These are phyloP conservation scores for Taphrina betulina DNA, from an alignment of 1,139 yeast genomes.

Conservation along the genomic window DNA sequence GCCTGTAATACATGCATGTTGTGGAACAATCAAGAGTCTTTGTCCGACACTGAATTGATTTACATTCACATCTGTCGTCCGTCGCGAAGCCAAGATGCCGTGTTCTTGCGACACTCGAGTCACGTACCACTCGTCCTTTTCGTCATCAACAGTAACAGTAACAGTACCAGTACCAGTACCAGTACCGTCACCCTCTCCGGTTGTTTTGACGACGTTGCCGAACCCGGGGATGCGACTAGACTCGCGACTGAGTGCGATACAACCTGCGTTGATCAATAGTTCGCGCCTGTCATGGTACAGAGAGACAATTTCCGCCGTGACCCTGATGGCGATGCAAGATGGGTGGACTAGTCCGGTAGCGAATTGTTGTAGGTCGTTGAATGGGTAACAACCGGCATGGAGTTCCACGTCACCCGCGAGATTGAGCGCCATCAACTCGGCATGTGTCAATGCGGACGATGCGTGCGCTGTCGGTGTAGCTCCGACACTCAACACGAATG, in stretches of 20 bases:
- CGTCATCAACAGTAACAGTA: too few species aligned
- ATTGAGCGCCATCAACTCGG: conserved; percentile 41
- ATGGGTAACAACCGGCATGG: conserved; percentile 77
- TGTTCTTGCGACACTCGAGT: conserved; percentile 32
- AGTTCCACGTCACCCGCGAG: conserved; percentile 58
- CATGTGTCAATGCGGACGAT: conserved; percentile 43
- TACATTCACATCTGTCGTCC: not conserved
- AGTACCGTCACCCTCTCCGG: conserved; percentile 44
- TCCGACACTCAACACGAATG: conserved; percentile 60
- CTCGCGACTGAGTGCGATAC: conserved; percentile 66
- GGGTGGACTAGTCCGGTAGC: conserved; percentile 59
- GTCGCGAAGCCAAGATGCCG: conserved; percentile 34
- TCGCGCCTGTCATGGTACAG: conserved; percentile 59
- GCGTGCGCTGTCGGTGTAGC: conserved; percentile 82
- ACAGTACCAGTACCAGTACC: conserved; percentile 41
- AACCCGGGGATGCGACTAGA: conserved; percentile 52
- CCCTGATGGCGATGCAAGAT: conserved; percentile 55
- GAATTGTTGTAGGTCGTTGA: conserved; percentile 72
- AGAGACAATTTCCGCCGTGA: conserved; percentile 65
- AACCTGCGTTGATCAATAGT: conserved; percentile 69
- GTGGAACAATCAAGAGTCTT: conserved; percentile 60
- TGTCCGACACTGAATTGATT: conserved; percentile 48
- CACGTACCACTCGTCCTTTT: conserved; percentile 7
- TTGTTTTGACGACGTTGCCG: conserved; percentile 46
- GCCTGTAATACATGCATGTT: conserved; percentile 74